Percentiles rank a stretch among this genome's conserved stretches.
These are phyloP conservation scores for Diaporthe velutina DNA, from an alignment of 2,329 filamentous ascomycete species.

Conservation along the genomic window DNA sequence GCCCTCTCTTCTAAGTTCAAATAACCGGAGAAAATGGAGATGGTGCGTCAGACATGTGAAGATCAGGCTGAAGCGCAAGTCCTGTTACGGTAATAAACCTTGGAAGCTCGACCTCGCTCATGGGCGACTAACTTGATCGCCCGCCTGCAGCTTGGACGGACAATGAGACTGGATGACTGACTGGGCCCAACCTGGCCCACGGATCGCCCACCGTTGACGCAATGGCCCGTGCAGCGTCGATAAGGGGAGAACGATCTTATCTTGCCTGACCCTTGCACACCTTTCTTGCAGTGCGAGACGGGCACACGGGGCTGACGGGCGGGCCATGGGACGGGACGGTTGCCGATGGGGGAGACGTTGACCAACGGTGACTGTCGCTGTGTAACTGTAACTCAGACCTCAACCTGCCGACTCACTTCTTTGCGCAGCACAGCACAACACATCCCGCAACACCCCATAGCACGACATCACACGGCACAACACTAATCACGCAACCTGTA, in stretches of 20 bases:
- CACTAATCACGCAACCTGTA: constrained; percentile 25
- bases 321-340: constrained; percentile 19
- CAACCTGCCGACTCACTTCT: neutral
- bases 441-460: constrained; percentile 7
- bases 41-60: constrained; percentile 14
- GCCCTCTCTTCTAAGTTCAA: neutral
- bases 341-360: constrained; percentile 13
- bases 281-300: neutral
- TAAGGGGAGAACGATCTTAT: constrained; percentile 16
- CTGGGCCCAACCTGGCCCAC: neutral
- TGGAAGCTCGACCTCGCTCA: constrained; percentile 6
- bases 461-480: constrained; percentile 5
- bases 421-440: neutral
- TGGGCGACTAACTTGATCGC: neutral
- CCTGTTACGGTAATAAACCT: neutral
- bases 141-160: constrained; percentile 9
- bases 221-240: constrained; percentile 17
- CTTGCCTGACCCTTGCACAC: neutral
- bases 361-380: neutral
- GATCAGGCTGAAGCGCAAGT: neutral
- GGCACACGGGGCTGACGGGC: constrained; percentile 4
- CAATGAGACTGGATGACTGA: neutral
- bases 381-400: constrained; percentile 15
- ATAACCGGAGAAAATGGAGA: neutral
- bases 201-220: constrained; percentile 4